Conservation (phyloP, 1,284 basidiomycete species). For the Paramarasmius palmivorus region DNA sequence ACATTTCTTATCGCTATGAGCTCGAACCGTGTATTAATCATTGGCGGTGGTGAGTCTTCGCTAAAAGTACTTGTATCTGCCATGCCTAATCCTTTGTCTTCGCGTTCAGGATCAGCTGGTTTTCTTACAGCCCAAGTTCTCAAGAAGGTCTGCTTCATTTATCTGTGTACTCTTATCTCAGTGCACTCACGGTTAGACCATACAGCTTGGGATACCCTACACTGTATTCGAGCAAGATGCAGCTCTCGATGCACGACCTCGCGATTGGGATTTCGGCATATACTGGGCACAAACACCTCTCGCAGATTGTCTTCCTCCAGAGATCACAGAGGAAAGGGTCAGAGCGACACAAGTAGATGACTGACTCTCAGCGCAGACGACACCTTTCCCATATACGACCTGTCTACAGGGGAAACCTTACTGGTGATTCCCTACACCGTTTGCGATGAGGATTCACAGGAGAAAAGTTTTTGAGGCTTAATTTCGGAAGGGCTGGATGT, state of each 20-base stretch:
- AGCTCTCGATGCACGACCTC: neutral
- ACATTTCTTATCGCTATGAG: no score
- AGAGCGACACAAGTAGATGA: neutral
- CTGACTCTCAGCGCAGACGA: neutral
- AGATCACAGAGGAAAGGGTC: neutral
- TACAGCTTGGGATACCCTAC: slow-evolving; percentile 4
- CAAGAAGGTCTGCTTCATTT: slow-evolving; percentile 11
- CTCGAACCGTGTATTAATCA: no score
- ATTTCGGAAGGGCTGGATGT: neutral
- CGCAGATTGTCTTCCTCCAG: slow-evolving; percentile 1
- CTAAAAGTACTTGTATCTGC: no score
- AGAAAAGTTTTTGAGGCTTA: slow-evolving; percentile 5
- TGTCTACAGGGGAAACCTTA: no score
- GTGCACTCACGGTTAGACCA: neutral
- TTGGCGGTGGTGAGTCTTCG: no score
- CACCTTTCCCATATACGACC: neutral
- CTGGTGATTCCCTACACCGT: neutral
- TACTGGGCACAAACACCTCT: slow-evolving; percentile 7
- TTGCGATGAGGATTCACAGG: slow-evolving; percentile 2
- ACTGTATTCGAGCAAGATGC: slow-evolving; percentile 6
- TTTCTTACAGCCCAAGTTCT: slow-evolving; percentile 5
- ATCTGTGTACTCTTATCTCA: neutral
- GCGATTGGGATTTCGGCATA: slow-evolving; percentile 7
- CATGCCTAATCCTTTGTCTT: no score
- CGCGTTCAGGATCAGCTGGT: neutral